These are phyloP conservation scores for Colletotrichum paranaense DNA, from an alignment of 2,329 filamentous ascomycete species.

Conservation along the genomic window DNA sequence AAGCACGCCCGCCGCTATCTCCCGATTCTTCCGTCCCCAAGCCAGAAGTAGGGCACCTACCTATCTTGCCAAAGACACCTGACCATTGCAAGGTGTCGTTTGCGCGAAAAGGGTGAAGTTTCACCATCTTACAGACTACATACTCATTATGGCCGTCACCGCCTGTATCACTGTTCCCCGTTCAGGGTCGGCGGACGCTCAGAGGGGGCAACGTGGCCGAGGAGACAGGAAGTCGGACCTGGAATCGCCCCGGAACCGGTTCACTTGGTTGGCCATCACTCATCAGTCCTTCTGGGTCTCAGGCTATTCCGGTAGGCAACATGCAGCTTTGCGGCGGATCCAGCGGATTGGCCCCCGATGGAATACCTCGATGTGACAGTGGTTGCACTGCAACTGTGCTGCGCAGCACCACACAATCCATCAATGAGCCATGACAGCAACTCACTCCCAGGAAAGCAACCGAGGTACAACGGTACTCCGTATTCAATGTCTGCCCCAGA, in stretches of 20 bases:
- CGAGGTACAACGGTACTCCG: constrained; percentile 2
- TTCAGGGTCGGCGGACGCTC: background rate
- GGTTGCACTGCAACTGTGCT: constrained; percentile 24
- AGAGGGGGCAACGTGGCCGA: constrained; percentile 15
- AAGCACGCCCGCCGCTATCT: background rate
- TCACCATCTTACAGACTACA: background rate
- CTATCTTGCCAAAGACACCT: constrained; percentile 2
- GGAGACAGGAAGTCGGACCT: background rate
- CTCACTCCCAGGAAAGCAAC: background rate
- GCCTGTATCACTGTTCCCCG: background rate
- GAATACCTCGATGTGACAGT: background rate
- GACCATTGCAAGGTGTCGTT: constrained; percentile 7
- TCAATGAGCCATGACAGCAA: background rate
- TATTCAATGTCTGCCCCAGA: background rate
- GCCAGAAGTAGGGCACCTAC: background rate
- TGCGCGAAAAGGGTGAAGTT: background rate
- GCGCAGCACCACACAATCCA: background rate
- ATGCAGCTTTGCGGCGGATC: constrained; percentile 32
- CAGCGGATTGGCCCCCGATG: constrained; percentile 22
- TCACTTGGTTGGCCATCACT: constrained; percentile 9
- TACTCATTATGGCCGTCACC: background rate
- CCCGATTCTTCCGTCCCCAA: background rate
- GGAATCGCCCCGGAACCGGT: background rate
- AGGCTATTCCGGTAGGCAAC: constrained; percentile 29
- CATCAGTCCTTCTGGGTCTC: constrained; percentile 14